Evolutionary conservation across 768 basidiomycete species (phyloP), one percentile per base, ranked within the genome.

Genomic region (Amanita pallidorosea): DNA sequence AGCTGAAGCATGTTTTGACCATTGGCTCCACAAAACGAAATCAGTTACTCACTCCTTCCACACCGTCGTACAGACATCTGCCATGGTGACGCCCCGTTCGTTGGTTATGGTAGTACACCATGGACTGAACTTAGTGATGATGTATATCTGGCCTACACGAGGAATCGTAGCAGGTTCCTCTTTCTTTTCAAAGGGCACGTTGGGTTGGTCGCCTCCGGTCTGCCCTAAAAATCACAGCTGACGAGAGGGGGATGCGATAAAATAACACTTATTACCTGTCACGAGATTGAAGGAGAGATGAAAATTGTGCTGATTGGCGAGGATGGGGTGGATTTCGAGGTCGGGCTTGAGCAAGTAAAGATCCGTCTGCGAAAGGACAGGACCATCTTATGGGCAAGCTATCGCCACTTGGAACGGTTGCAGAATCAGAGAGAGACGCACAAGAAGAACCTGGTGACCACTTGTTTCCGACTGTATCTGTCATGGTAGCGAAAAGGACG

Each of bases 91-190:
- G 0, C 88, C 88, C 0, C 68, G 65, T 13, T 81, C 77, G 59
- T 83, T 89, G 64, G 73, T 79, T 45, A 87, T 73, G 51, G 79
- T 79, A 6, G 83, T 85, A 61, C 84, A 85, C 88, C 88, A 91
- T 1, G 89, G 88, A 40, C 77, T 82, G 38, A 73, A 67, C 42
- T 70, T 63, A 11, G 76, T 76, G 56, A 83, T 77, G 52, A 85
- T 67, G 49, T 77, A 74, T 52, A 84, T 67, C 51, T 81, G 74
- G 17, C 65, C 65, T 22, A 83, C 75, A 44, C 83, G 79, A 2
- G 83, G 83, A n/a, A 84, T 68, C 3, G 82, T 83, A 27, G 83
- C 83, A 5, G 83, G 82, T 57, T 83, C 77, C 57, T 80, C 76
- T 56, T 80, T 79, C 15, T 62, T 61, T 0, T 65, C 64, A 55